Evolutionary conservation across 1,284 basidiomycete genomes (phyloP), one percentile per base, ranked within the genome.

Genomic region (Ustilago loliicola): DNA sequence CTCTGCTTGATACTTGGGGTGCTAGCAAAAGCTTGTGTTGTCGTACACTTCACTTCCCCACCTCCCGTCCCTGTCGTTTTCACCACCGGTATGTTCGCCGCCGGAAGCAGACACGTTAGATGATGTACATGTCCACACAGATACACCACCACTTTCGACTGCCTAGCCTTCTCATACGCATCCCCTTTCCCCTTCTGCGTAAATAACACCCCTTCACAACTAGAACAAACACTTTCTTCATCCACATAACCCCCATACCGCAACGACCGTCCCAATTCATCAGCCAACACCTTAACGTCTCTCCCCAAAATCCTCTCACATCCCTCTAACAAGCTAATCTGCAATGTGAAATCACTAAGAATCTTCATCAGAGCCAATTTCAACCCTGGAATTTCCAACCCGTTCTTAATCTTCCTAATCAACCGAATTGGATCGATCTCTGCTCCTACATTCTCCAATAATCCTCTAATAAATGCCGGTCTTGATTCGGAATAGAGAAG

Each of bases 291-390:
- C 48, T 70, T 61, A 0, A 67, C 73, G 51, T 84, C 81, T 40
- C 79, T 78, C n/a, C 72, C 57, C 32, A 85, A 61, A 19, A 86
- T 83, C 10, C 70, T 76, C 34, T 67, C 60, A 68, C 84, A 85
- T 7, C 83, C 83, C 23, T 83, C 71, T 13, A 85, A 51, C 34
- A 86, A 75, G 32, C 81, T 82, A 51, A 82, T 79, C 83, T 91
- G 90, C 4, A 98, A 88, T 81, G 97, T 94, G 84, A 96, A 98
- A 82, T 98, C 95, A 72, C 96, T 94, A 59, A 99, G 87, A 65
- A 99, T 98, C 89, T 97, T 98, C 88, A 98, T 95, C 32, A 99
- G 88, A 0, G 96, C 95, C 60, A 92, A 91, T 85, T 97, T 96
- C 65, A 99, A 89, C 0, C 96, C 96, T 0, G 94, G 94, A 47